Evolutionary conservation across 139 green algal species (phyloP).

Genomic region (Volvox africanus): DNA sequence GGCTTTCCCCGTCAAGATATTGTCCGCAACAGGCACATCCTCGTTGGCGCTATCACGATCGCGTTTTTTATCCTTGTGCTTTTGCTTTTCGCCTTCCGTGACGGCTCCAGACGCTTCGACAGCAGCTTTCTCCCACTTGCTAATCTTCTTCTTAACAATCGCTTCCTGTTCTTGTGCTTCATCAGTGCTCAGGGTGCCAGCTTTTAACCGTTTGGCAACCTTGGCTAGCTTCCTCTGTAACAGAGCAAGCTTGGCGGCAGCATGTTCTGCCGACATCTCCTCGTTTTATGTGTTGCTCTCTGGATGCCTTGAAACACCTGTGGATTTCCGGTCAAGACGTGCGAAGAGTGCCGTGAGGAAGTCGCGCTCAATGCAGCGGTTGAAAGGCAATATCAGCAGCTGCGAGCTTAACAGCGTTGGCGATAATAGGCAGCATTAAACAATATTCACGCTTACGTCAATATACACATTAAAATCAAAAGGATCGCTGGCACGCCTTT

Average conservation of each 20-base stretch:
- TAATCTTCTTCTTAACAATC: constrained; percentile 44
- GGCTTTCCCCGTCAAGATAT: constrained; percentile 11
- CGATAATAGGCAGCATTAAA: too few relatives aligned
- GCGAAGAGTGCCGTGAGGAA: too few relatives aligned
- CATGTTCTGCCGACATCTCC: constrained; percentile 2
- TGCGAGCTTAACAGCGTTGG: too few relatives aligned
- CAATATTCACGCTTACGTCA: too few relatives aligned
- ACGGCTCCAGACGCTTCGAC: not conserved
- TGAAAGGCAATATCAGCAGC: too few relatives aligned
- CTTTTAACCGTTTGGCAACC: constrained; percentile 48
- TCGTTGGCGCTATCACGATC: not conserved
- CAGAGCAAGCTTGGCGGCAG: constrained; percentile 30
- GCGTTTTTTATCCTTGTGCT: constrained; percentile 35
- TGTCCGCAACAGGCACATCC: not conserved
- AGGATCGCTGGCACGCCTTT: too few relatives aligned
- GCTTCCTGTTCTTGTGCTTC: constrained; percentile 15
- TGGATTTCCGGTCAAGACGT: too few relatives aligned
- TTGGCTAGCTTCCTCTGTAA: constrained; percentile 51
- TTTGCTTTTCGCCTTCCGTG: not conserved
- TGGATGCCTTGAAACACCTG: too few relatives aligned
- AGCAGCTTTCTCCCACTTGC: constrained; percentile 42
- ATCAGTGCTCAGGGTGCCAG: not conserved
- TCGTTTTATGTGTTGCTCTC: too few relatives aligned
- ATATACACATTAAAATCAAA: too few relatives aligned
- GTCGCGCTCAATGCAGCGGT: too few relatives aligned